Percentiles rank a stretch among this genome's conserved stretches.
Conservation (phyloP, 1,284 basidiomycete genomes). For the Leccinum pachyderme region DNA sequence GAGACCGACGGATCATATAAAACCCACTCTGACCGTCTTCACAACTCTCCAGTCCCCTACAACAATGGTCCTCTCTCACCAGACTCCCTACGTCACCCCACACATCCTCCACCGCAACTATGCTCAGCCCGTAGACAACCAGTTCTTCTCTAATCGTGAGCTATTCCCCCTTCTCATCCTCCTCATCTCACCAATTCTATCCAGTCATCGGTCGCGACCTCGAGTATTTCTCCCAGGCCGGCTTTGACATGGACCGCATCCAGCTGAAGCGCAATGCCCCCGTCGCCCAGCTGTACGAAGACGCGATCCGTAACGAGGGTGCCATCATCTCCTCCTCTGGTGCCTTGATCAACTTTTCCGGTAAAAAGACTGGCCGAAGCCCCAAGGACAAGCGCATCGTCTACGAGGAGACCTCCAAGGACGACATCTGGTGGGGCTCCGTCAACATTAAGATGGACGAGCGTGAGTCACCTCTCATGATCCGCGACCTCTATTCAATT, state of each 20-base stretch:
- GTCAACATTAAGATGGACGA: constrained; percentile 99
- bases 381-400: constrained; percentile 99
- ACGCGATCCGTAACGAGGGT: constrained; percentile 97
- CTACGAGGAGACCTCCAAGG: constrained; percentile 95
- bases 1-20: constrained; percentile 26
- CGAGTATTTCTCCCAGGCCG: constrained; percentile 98
- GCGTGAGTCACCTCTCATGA: constrained; percentile 52
- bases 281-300: constrained; percentile 95
- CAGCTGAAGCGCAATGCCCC: constrained; percentile 93
- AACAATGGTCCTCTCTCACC: constrained; percentile 56
- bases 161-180: constrained; percentile 17
- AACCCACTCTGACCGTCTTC: constrained; percentile 7
- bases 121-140: constrained; percentile 67
- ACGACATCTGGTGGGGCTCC: constrained; percentile 99
- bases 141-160: constrained; percentile 56
- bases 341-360: constrained; percentile 99
- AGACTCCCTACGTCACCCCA: constrained; percentile 80
- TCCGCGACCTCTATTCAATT: constrained; percentile 3
- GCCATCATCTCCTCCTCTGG: constrained; percentile 96
- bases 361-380: constrained; percentile 97
- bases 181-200: constrained; percentile 10
- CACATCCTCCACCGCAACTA: constrained; percentile 83
- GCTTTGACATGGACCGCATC: constrained; percentile 95
- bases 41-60: constrained; percentile 19
- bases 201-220: constrained; percentile 88